phyloP scores from a whole-genome alignment of 1,139 yeast species.

The Debaryomycetaceae sp. region DNA sequence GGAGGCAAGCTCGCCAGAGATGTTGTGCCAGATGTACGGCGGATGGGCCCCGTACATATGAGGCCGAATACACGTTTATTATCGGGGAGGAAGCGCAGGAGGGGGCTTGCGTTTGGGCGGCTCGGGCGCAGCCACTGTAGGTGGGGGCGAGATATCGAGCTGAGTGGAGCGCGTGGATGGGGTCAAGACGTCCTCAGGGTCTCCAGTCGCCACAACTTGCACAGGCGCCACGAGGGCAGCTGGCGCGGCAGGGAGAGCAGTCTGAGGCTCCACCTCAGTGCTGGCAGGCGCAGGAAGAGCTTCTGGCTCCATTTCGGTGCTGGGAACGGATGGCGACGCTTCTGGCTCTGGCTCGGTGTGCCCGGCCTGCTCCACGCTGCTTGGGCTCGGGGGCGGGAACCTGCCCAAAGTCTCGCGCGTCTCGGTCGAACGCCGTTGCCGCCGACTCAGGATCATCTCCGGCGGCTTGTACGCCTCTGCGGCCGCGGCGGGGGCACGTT shows the following conservation, averaged over 20 bases:
- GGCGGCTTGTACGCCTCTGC: constrained; percentile 44
- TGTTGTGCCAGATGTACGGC: constrained; percentile 80
- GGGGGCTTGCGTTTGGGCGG: constrained; percentile 3
- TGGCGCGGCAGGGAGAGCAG: no score
- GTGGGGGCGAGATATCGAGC: no score
- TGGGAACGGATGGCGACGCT: not conserved
- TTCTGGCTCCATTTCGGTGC: not conserved
- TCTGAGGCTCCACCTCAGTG: no score
- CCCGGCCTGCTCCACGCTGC: no score
- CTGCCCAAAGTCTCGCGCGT: constrained; percentile 7
- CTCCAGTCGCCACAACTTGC: no score
- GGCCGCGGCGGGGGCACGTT: constrained; percentile 14
- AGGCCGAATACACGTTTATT: not conserved
- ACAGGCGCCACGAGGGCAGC: no score
- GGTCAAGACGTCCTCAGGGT: no score
- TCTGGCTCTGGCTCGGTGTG: no score
- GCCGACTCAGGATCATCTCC: constrained; percentile 60
- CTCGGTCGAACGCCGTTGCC: constrained; percentile 30
- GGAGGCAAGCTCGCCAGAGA: constrained; percentile 71
- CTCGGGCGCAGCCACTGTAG: no score
- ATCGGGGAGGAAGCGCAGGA: not conserved
- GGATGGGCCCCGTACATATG: constrained; percentile 87
- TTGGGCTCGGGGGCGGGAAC: no score
- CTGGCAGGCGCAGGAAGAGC: no score
- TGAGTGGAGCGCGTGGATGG: no score